Conservation (phyloP, 140 eudicot genomes). For the Erigeron philadelphicus region DNA sequence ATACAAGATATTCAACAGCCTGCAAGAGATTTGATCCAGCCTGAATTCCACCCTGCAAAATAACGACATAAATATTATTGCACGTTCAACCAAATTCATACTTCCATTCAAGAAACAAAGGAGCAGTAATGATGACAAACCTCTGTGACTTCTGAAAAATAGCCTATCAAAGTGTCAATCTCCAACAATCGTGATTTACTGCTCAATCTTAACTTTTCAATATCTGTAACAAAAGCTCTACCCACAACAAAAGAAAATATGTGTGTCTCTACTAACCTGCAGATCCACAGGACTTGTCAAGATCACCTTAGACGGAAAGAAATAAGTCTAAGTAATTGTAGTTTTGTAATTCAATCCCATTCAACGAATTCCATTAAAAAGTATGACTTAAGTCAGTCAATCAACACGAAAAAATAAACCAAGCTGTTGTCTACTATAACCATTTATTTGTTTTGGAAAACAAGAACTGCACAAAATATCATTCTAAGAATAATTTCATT, state of each 20-base stretch:
- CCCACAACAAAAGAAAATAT: conserved; percentile 96
- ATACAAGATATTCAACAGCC: conserved; percentile 88
- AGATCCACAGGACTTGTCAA: conserved; percentile 20
- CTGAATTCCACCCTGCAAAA: conserved; percentile 72
- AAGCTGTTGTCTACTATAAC: background rate
- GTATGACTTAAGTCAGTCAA: background rate
- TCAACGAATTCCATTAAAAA: background rate
- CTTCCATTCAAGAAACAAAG: conserved; percentile 2
- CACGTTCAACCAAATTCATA: conserved; percentile 10
- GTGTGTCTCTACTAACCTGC: conserved; percentile 99
- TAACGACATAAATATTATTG: conserved; percentile 8
- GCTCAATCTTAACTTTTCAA: conserved; percentile 77
- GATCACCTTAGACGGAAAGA: background rate
- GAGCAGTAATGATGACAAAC: conserved; percentile 30
- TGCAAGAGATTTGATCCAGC: conserved; percentile 84
- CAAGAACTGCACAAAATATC: background rate
- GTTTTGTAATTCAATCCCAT: background rate
- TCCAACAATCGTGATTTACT: conserved; percentile 79
- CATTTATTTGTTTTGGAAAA: background rate
- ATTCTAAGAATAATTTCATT: conserved; percentile 2
- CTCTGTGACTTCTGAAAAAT: conserved; percentile 75
- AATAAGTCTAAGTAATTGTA: conserved; percentile 7
- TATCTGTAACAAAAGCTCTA: conserved; percentile 95
- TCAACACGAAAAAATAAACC: background rate
- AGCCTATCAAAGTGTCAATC: conserved; percentile 50